Base-by-base conservation (phyloP, 495 filamentous ascomycete genomes). In the Podospora appendiculata region DNA sequence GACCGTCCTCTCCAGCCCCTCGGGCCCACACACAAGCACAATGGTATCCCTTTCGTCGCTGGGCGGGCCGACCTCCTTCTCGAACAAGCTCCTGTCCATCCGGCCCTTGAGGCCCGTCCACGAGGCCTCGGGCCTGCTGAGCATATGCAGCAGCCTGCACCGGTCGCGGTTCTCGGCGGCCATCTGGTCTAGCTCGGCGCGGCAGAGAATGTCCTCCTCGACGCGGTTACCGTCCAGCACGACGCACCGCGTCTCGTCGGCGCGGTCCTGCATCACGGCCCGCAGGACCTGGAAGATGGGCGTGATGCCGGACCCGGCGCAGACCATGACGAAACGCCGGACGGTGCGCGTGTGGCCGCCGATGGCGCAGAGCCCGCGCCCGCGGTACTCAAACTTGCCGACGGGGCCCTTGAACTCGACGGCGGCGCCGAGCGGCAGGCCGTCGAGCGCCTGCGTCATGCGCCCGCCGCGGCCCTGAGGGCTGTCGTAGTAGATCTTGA, bases 381-480 rank as follows among this genome's bases (percentile, higher is more conserved):
- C 86, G 0, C 83, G 68, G 58, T 96, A 97, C 59, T 87, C 80
- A 50, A 97, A 92, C 61, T 90, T 86, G 6, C 92, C 92, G 1
- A 90, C 86, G 0, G 92, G 92, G 0, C 92, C 92, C 70, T 95
- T 96, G 74, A 95, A 88, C 25, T 95, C 88, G 35, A 93, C 82
- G 8, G 72, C 70, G 16, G 85, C 78, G 25, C 86, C 88, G 1
- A 89, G 59, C 3, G 85, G 77, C 1, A 96, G 72, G 18, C 76
- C 62, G 42, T 95, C 88, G 6, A 97, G 73, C 1, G 87, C 87
- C 65, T 82, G 79, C 14, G 88, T 90, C 91, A 97, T 96, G 53
- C 81, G 83, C 0, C 92, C 92, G 12, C 90, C 91, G 33, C 75
- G 77, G 11, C 12, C 32, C 33, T 56, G 57, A 11, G 68, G 65